phyloP scores from a whole-genome alignment of 2,329 filamentous ascomycete genomes.

The Colletotrichum liriopes region DNA sequence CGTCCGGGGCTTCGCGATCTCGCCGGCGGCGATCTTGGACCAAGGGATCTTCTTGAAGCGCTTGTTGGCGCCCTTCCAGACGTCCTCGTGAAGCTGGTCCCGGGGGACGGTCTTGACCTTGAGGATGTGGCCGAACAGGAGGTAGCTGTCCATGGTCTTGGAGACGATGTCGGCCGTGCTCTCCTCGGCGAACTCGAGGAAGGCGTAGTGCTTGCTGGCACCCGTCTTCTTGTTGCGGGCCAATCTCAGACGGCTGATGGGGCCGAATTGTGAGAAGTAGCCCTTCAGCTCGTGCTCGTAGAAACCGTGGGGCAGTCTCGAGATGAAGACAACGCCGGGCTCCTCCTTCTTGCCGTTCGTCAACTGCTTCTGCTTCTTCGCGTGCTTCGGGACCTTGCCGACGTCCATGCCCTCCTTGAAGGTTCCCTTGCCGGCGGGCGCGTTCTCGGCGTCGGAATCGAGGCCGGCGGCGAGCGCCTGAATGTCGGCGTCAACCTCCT shows the following conservation, averaged over 20 bases:
- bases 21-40: conserved; percentile 86
- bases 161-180: conserved; percentile 88
- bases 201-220: conserved; percentile 92
- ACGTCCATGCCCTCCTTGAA: conserved; percentile 67
- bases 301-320: conserved; percentile 93
- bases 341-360: conserved; percentile 60
- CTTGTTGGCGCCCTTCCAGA: conserved; percentile 92
- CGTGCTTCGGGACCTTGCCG: conserved; percentile 65
- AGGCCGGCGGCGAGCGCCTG: conserved; percentile 61
- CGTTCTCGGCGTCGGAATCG: conserved; percentile 61
- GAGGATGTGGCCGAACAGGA: conserved; percentile 93
- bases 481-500: conserved; percentile 59
- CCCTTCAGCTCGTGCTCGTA: conserved; percentile 95
- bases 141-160: conserved; percentile 97
- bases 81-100: conserved; percentile 82
- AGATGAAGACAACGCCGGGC: conserved; percentile 89
- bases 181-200: conserved; percentile 90
- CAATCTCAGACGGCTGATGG: conserved; percentile 78
- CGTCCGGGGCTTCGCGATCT: conserved; percentile 80
- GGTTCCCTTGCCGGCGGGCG: conserved; percentile 51
- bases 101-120: conserved; percentile 86
- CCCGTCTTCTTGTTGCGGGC: conserved; percentile 95
- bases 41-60: conserved; percentile 84
- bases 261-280: conserved; percentile 95
- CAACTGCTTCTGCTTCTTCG: conserved; percentile 59